Evolutionary conservation across 805 yeast species (phyloP), one percentile per base, ranked within the genome.

Genomic region (Candida parachauliodes): DNA sequence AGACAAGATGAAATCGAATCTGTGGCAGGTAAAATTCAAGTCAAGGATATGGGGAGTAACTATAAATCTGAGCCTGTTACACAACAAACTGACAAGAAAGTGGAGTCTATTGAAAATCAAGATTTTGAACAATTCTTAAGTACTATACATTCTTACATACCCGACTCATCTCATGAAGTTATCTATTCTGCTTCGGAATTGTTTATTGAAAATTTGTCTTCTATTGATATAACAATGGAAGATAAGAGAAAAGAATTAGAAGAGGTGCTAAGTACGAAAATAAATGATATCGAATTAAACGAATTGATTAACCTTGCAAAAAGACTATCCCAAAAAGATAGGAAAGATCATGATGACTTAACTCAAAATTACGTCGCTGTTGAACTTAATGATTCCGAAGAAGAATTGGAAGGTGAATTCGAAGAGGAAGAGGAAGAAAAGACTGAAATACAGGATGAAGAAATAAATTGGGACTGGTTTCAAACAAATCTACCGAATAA

Each of bases 81-180:
- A 34, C 17, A 8, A 9, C 16, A 16, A 10, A 21, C 9, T 3
- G 28, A 21, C 17, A 36, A 18, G 14, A 14, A 23, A 28, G 21
- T 23, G 21, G 36, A 28, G n/a, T 10, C 24, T 7, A 14, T 32
- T 8, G 10, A 31, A 22, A 34, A 39, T 23, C 43, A 41, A 26
- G 16, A 36, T 16, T 83, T 79, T 54, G 82, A 78, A 29, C 54
- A 66, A 29, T 65, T 88, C n/a, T 59, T 83, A 42, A 56, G 74
- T 0, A 77, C 85, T 78, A 75, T 84, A 3, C 68, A 74, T 5
- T 55, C 62, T 2, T 63, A 68, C 12, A 59, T 84, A 27, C 83
- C 81, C 9, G 97, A 88, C 54, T 76, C 85, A n/a, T 77, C 89
- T 7, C 88, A 83, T 39, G 85, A 79, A 29, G 75, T 79, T 2